Conservation (phyloP, 345 rosid species). For the Eucalyptus shirleyi region DNA sequence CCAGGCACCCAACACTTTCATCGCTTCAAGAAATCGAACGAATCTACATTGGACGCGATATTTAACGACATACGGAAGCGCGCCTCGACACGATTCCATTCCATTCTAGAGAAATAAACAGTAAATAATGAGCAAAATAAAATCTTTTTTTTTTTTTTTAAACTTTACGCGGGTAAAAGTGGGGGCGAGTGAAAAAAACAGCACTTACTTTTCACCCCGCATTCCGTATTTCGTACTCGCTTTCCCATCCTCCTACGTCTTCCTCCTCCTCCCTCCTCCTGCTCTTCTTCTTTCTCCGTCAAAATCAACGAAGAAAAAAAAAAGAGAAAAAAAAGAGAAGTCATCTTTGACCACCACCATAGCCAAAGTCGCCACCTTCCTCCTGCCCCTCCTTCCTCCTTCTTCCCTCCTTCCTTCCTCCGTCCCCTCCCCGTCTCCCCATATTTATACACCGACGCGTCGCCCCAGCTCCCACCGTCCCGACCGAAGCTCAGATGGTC, state of each 20-base stretch:
- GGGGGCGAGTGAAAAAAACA: not conserved
- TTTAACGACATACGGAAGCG: not conserved
- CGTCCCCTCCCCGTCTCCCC: not conserved
- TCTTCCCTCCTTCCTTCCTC: conserved; percentile 10
- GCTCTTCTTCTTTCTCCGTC: not conserved
- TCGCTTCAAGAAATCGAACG: not conserved
- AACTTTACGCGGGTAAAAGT: not conserved
- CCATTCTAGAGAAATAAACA: no score
- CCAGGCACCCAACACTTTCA: fast-evolving
- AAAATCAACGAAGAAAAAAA: not conserved
- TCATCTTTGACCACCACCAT: not conserved
- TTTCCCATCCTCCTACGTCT: not conserved
- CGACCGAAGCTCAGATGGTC: not conserved
- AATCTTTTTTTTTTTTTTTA: no score
- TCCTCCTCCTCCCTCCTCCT: not conserved
- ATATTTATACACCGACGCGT: not conserved
- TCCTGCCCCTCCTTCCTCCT: not conserved
- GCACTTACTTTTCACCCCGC: not conserved
- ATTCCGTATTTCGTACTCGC: not conserved
- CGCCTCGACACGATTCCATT: not conserved
- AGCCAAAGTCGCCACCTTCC: not conserved
- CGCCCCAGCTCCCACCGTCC: no score
- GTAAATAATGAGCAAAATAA: no score
- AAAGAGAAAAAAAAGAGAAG: no score
- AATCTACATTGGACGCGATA: not conserved